Evolutionary conservation across 768 basidiomycete species (phyloP).

Genomic region (Antrodiella citrinella): DNA sequence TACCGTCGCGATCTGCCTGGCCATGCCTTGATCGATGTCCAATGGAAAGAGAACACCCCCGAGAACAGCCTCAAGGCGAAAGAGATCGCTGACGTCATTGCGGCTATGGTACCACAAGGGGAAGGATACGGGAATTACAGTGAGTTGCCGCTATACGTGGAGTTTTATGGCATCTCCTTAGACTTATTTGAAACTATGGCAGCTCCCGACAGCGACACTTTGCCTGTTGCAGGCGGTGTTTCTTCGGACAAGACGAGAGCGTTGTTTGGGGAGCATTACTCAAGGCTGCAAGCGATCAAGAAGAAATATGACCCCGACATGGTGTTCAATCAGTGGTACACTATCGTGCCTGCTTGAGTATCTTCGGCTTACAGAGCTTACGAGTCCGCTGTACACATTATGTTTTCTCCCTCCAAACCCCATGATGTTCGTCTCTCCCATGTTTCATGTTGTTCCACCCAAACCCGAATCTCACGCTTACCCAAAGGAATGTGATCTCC

Average conservation of each 20-base stretch:
- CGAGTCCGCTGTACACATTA: no score
- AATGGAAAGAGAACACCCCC: slow-evolving; percentile 28
- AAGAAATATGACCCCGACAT: slow-evolving; percentile 26
- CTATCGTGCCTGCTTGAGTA: slow-evolving; percentile 23
- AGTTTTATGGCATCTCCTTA: not conserved
- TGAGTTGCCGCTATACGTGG: no score
- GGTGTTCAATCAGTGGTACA: slow-evolving; percentile 28
- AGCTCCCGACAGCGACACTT: not conserved
- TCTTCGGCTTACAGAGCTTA: no score
- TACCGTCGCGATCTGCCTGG: slow-evolving; percentile 30
- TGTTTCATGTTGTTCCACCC: no score
- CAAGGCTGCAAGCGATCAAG: slow-evolving; percentile 29
- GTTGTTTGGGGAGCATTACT: slow-evolving; percentile 31
- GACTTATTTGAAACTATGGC: not conserved
- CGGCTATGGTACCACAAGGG: slow-evolving; percentile 21
- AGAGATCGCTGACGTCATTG: slow-evolving; percentile 8
- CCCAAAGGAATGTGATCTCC: no score
- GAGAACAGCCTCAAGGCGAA: slow-evolving; percentile 26
- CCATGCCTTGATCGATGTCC: slow-evolving; percentile 27
- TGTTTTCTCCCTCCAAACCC: no score
- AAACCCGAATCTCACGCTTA: no score
- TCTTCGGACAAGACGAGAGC: not conserved
- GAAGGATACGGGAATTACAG: slow-evolving; percentile 43
- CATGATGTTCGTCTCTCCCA: no score
- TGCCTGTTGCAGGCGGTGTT: not conserved